Percentiles rank a stretch among this genome's conserved stretches.
These are phyloP conservation scores for Exobasidium rhododendri DNA, from an alignment of 1,284 basidiomycete species.

Conservation along the genomic window DNA sequence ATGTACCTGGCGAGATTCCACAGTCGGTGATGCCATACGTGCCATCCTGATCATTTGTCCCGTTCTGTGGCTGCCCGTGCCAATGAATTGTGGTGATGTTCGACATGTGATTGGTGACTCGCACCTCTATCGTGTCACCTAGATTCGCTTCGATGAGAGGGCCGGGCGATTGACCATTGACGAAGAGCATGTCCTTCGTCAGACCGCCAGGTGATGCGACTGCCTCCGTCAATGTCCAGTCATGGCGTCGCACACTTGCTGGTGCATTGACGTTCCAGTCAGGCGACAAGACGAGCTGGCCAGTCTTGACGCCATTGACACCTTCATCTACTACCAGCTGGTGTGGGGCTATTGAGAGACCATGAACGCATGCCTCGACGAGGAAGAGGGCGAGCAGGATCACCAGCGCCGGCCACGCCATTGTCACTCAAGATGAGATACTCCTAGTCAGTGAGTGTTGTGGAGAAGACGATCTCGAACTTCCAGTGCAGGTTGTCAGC, in stretches of 20 bases:
- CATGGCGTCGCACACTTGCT: constrained; percentile 31
- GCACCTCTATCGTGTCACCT: constrained; percentile 22
- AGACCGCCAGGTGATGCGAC: constrained; percentile 23
- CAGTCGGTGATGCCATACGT: constrained; percentile 42
- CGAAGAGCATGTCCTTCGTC: constrained; percentile 17
- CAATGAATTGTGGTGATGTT: constrained; percentile 33
- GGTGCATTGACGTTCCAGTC: constrained; percentile 30
- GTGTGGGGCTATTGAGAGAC: constrained; percentile 34
- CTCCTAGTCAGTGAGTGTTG: too few species aligned
- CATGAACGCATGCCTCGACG: constrained; percentile 21
- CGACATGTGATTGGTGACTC: constrained; percentile 21
- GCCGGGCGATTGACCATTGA: constrained; percentile 18
- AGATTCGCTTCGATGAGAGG: constrained; percentile 22
- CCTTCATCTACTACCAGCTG: constrained; percentile 17
- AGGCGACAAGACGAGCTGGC: constrained; percentile 19
- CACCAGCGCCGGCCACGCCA: constrained; percentile 6
- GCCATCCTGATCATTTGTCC: constrained; percentile 33
- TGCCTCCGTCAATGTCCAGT: constrained; percentile 34
- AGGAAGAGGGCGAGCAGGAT: constrained; percentile 14
- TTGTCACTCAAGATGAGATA: too few species aligned
- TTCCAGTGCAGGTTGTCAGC: too few species aligned
- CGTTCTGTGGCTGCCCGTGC: constrained; percentile 32
- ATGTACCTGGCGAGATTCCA: constrained; percentile 38
- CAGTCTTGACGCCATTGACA: constrained; percentile 17
- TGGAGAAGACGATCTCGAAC: too few species aligned